Evolutionary conservation across 345 rosid species (phyloP).

Genomic region (Pistacia integerrima): DNA sequence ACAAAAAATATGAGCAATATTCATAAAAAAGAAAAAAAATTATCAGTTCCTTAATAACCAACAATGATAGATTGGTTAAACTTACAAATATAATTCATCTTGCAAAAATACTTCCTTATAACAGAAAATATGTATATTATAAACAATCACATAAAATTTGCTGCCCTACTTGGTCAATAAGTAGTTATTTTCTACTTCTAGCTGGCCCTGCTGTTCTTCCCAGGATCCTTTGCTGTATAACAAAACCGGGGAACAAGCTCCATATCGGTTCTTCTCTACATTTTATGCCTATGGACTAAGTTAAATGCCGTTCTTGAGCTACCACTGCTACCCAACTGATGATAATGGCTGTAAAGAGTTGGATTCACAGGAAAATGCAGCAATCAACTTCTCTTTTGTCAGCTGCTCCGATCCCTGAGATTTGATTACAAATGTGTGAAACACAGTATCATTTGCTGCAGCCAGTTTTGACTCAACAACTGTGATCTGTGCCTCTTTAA

Average conservation of each 20-base stretch:
- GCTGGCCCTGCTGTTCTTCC: constrained; percentile 30
- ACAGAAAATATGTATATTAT: constrained; percentile 49
- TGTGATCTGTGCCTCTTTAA: constrained; percentile 62
- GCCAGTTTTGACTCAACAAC: constrained; percentile 71
- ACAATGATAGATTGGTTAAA: constrained; percentile 33
- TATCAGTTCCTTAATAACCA: constrained; percentile 35
- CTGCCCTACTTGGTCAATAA: constrained; percentile 53
- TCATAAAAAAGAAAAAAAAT: neutral
- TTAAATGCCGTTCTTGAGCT: constrained; percentile 32
- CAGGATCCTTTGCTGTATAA: constrained; percentile 30
- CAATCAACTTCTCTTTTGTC: constrained; percentile 82
- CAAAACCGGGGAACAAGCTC: constrained; percentile 50
- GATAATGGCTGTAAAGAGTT: constrained; percentile 58
- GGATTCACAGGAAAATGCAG: constrained; percentile 52
- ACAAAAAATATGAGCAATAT: constrained; percentile 18
- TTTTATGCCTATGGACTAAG: constrained; percentile 40
- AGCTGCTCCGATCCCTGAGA: constrained; percentile 70
- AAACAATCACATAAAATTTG: constrained; percentile 49
- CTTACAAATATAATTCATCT: constrained; percentile 40
- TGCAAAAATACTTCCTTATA: constrained; percentile 46
- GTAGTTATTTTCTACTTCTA: constrained; percentile 51
- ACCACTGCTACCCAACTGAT: constrained; percentile 47
- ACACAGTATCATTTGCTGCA: constrained; percentile 57
- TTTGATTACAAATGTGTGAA: constrained; percentile 79
- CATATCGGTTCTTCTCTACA: constrained; percentile 40